Evolutionary conservation across 768 basidiomycete species (phyloP).

Genomic region (Collybiopsis confluens): DNA sequence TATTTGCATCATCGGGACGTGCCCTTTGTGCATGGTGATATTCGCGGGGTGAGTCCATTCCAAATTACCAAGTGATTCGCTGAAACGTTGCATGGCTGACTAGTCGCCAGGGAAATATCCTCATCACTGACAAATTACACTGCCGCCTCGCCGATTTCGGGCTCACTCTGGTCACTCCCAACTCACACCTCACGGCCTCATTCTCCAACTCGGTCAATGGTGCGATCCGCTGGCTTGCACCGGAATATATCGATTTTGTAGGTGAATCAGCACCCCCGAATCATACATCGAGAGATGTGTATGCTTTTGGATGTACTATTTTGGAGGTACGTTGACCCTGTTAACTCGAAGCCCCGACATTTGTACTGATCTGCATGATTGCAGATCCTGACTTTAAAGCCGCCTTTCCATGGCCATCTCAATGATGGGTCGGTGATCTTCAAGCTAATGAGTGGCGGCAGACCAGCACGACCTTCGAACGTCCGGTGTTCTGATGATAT

Average conservation of each 20-base stretch:
- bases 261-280: neutral
- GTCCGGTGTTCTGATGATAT: constrained; percentile 2
- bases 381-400: neutral
- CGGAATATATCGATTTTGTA: constrained; percentile 15
- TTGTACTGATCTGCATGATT: too few species aligned
- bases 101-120: constrained; percentile 15
- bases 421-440: neutral
- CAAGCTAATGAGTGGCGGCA: neutral
- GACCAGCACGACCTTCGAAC: neutral
- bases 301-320: constrained; percentile 22
- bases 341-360: too few species aligned
- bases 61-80: constrained; percentile 1
- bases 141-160: constrained; percentile 19
- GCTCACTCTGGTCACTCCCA: constrained; percentile 10
- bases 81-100: neutral
- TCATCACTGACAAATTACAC: constrained; percentile 14
- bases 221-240: constrained; percentile 19
- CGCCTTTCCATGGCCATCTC: neutral
- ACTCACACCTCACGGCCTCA: neutral
- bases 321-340: constrained; percentile 22
- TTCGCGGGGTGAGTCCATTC: constrained; percentile 13
- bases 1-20: constrained; percentile 21
- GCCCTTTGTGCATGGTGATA: constrained; percentile 21
- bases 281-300: constrained; percentile 16
- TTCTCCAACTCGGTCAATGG: neutral